A percentile compares a stretch with the other conserved stretches of the same genome.
Conservation (phyloP, 2,329 filamentous ascomycete species). For the Bipolaris cookei region DNA sequence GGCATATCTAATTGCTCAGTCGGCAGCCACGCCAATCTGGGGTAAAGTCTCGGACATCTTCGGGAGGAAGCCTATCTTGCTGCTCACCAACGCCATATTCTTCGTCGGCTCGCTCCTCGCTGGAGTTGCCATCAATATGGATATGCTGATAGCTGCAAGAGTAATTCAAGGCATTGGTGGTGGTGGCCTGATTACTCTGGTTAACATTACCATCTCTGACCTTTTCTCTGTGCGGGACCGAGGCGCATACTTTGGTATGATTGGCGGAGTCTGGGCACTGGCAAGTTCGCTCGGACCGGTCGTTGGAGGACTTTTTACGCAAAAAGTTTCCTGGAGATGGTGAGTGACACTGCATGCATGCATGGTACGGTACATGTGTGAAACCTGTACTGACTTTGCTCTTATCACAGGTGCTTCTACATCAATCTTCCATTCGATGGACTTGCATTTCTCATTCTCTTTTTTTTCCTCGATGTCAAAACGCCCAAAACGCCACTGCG, state of each 20-base stretch:
- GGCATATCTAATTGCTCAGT: slow-evolving; percentile 58
- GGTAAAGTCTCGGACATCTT: slow-evolving; percentile 72
- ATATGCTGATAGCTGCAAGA: slow-evolving; percentile 67
- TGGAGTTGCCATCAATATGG: slow-evolving; percentile 62
- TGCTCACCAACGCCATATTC: slow-evolving; percentile 67
- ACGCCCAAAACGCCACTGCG: slow-evolving; percentile 68
- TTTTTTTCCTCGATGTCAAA: slow-evolving; percentile 70
- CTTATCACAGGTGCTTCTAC: slow-evolving; percentile 55
- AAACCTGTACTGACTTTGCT: neutral
- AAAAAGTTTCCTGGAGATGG: slow-evolving; percentile 68
- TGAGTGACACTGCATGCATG: neutral
- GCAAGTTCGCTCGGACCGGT: slow-evolving; percentile 70
- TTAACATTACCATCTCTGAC: slow-evolving; percentile 69
- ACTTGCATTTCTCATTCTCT: slow-evolving; percentile 61
- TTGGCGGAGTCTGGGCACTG: slow-evolving; percentile 71
- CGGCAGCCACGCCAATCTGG: slow-evolving; percentile 63
- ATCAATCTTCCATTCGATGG: slow-evolving; percentile 71
- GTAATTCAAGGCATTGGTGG: slow-evolving; percentile 69
- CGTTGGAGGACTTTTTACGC: slow-evolving; percentile 70
- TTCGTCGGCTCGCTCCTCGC: slow-evolving; percentile 68
- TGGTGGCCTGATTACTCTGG: slow-evolving; percentile 67
- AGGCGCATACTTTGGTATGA: slow-evolving; percentile 68
- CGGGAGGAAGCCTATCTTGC: slow-evolving; percentile 67
- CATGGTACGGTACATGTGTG: no score
- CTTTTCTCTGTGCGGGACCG: slow-evolving; percentile 66